Base-by-base conservation (phyloP, 495 filamentous ascomycete genomes). In the Talaromyces nanjingensis region DNA sequence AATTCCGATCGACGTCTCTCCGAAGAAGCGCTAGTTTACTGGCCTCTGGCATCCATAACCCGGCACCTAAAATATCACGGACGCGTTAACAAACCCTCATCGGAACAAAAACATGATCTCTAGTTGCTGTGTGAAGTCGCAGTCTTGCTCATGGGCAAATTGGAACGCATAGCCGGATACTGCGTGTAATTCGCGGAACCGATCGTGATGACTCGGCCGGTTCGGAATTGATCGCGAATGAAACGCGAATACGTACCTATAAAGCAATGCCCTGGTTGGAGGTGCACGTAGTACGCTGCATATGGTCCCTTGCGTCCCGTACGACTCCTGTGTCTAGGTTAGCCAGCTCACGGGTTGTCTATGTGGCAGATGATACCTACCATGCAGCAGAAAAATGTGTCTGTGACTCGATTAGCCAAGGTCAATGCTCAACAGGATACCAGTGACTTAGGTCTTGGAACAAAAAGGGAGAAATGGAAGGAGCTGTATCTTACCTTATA, bases 241-340 rank as follows among this genome's bases (percentile, higher is more conserved):
- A 27, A 53, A 63, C 6, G 34, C 29, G 8, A 58, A 39, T 22
- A 81, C 84, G 72, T 76, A 87, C 86, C 86, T 45, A 88, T 79
- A 66, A 87, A 86, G 71, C 82, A 84, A 52, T 77, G 71, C 25
- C 77, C 78, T 20, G 87, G 87, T 64, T 86, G 73, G 59, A 87
- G 77, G 65, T 89, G 86, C 12, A 89, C 75, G 76, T 93, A 94
- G 71, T 96, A 96, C 63, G 84, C 87, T 14, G 91, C 91, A 71
- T 94, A 94, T 37, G 90, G 88, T 8, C 92, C 90, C 70, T 96
- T 94, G 56, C 89, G 82, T 22, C 92, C 91, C 1, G 91, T 96
- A 14, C 91, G 85, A 55, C 89, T 93, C 85, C 83, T 84, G 63
- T 52, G 24, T 33, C 52, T 45, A 27, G 4, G 39, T 59, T 47